These are phyloP conservation scores for Euphorbia neoarborescens DNA, from an alignment of 441 rosid genomes.

Conservation along the genomic window DNA sequence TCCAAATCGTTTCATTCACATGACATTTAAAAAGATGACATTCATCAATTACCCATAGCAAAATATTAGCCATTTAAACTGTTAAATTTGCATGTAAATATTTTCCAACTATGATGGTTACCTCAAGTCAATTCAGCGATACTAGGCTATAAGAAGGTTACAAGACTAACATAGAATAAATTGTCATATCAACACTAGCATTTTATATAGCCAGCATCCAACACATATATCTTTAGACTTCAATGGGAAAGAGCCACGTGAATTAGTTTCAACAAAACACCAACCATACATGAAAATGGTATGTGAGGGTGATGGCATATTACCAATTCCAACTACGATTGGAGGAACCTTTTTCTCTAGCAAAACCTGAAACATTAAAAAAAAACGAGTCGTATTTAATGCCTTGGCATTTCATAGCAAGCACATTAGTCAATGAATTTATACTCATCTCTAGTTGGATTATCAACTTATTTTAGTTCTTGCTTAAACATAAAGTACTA, in stretches of 20 bases:
- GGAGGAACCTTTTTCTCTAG: constrained; percentile 86
- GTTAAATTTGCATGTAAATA: background rate
- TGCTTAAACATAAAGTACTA: constrained; percentile 89
- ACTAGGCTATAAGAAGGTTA: background rate
- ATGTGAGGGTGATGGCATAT: constrained; percentile 16
- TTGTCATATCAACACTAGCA: background rate
- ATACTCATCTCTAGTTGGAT: background rate
- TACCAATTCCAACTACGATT: constrained; percentile 94
- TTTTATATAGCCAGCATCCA: background rate
- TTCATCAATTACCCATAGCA: background rate
- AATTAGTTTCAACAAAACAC: constrained; percentile 3
- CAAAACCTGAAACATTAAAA: constrained; percentile 57
- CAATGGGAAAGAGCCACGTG: background rate
- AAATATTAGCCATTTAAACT: background rate
- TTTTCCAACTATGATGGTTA: background rate
- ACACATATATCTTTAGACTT: background rate
- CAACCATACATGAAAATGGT: constrained; percentile 10
- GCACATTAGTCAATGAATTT: constrained; percentile 1
- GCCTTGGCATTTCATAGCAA: constrained; percentile 12
- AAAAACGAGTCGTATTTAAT: constrained; percentile 16
- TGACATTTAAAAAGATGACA: background rate
- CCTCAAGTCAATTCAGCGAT: background rate
- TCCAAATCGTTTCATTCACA: background rate
- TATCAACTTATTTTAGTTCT: constrained; percentile 15
- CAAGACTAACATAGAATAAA: background rate